Evolutionary conservation across 2,329 filamentous ascomycete genomes (phyloP).

Genomic region (Botrytis aclada): DNA sequence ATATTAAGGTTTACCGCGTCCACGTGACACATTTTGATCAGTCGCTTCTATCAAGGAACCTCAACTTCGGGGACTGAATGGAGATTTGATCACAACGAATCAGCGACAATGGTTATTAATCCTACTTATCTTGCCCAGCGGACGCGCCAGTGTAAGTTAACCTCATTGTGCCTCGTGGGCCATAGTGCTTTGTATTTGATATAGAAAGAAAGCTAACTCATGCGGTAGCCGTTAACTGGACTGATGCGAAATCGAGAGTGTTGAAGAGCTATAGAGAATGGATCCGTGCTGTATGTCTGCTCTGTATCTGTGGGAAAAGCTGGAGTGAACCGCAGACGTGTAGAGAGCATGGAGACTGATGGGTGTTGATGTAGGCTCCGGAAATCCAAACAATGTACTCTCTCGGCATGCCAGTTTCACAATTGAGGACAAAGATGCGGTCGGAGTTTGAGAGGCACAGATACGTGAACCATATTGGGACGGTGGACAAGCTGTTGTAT

Average conservation of each 20-base stretch:
- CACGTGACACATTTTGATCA: constrained; percentile 12
- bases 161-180: not conserved
- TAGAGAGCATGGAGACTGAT: constrained; percentile 1
- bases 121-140: constrained; percentile 86
- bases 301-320: not conserved
- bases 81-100: constrained; percentile 14
- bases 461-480: constrained; percentile 83
- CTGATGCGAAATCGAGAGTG: constrained; percentile 83
- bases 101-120: constrained; percentile 73
- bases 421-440: constrained; percentile 87
- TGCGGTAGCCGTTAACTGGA: constrained; percentile 75
- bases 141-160: constrained; percentile 69
- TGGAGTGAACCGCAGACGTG: not conserved
- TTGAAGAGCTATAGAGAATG: constrained; percentile 89
- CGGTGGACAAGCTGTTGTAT: constrained; percentile 85
- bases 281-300: constrained; percentile 79
- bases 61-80: constrained; percentile 1
- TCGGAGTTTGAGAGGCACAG: constrained; percentile 96
- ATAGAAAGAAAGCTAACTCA: constrained; percentile 51
- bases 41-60: constrained; percentile 17
- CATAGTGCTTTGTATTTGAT: constrained; percentile 4
- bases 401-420: constrained; percentile 80
- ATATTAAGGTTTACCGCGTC: not conserved
- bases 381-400: constrained; percentile 98
- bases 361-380: constrained; percentile 62